Percentiles rank a stretch among this genome's conserved stretches.
phyloP scores from a whole-genome alignment of 305 asterid genomes.

The Fraxinus xanthoxyloides region DNA sequence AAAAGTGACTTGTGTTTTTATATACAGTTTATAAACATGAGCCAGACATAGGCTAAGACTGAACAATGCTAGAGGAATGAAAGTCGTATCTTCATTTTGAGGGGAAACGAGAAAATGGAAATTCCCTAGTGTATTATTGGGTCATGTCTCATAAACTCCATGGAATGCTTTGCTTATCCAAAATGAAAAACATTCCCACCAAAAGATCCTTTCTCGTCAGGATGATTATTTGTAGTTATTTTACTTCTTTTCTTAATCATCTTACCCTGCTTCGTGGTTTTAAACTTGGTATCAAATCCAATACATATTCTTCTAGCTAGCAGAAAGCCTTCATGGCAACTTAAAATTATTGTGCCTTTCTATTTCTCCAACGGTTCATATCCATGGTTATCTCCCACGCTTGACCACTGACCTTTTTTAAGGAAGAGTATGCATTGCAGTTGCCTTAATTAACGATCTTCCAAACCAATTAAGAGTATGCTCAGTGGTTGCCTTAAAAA shows the following conservation, averaged over 20 bases:
- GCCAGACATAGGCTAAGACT: background rate
- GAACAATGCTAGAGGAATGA: background rate
- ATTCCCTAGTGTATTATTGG: background rate
- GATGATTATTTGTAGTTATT: background rate
- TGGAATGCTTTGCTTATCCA: background rate
- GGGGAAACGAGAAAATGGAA: background rate
- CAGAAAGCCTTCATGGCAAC: background rate
- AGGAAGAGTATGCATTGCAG: background rate
- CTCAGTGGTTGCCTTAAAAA: background rate
- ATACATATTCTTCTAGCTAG: background rate
- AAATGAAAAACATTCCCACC: background rate
- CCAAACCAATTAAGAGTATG: background rate
- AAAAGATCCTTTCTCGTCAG: background rate
- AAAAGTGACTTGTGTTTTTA: background rate
- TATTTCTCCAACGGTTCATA: background rate
- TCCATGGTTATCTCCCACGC: background rate
- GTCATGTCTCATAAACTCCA: background rate
- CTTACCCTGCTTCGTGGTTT: background rate
- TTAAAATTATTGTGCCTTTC: background rate
- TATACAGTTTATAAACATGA: background rate
- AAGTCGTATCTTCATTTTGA: background rate
- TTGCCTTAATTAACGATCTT: background rate
- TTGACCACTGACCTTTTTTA: background rate
- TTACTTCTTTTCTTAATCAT: background rate
- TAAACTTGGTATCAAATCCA: background rate